Percentiles rank a stretch among this genome's conserved stretches.
Conservation (phyloP, 2,329 filamentous ascomycete species). For the Emericellopsis atlantica region DNA sequence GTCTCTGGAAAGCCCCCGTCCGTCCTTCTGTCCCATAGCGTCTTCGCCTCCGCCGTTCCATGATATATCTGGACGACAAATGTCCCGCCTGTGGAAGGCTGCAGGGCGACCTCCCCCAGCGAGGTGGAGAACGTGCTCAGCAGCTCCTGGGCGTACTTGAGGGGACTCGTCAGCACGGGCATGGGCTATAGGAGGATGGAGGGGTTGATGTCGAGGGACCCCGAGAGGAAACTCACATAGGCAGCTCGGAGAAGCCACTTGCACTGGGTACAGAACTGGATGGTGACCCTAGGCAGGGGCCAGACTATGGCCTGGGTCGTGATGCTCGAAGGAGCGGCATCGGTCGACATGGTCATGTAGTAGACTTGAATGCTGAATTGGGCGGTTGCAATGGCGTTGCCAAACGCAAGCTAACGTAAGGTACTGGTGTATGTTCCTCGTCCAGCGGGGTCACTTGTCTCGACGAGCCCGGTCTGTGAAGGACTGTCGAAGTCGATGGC, state of each 20-base stretch:
- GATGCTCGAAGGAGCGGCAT: neutral
- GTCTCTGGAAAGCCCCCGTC: slow-evolving; percentile 91
- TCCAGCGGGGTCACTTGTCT: no score
- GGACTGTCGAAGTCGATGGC: no score
- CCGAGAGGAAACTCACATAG: slow-evolving; percentile 46
- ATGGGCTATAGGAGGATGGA: neutral
- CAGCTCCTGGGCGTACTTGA: slow-evolving; percentile 83
- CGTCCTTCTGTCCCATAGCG: slow-evolving; percentile 78
- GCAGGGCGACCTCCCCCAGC: slow-evolving; percentile 77
- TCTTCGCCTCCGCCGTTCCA: slow-evolving; percentile 25
- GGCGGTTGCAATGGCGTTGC: no score
- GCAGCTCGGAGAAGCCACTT: slow-evolving; percentile 82
- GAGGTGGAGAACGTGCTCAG: slow-evolving; percentile 80
- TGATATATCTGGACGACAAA: slow-evolving; percentile 58
- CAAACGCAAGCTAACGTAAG: no score
- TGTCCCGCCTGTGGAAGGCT: slow-evolving; percentile 72
- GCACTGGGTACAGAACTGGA: slow-evolving; percentile 81
- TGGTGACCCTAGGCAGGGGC: slow-evolving; percentile 5
- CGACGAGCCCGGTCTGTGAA: no score
- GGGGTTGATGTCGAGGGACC: neutral
- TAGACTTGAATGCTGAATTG: no score
- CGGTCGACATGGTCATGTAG: neutral
- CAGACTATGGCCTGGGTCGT: neutral
- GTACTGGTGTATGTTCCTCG: no score
- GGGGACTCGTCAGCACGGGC: neutral